Base-by-base conservation (phyloP, 805 yeast genomes). In the Ogataea paradorogensis region DNA sequence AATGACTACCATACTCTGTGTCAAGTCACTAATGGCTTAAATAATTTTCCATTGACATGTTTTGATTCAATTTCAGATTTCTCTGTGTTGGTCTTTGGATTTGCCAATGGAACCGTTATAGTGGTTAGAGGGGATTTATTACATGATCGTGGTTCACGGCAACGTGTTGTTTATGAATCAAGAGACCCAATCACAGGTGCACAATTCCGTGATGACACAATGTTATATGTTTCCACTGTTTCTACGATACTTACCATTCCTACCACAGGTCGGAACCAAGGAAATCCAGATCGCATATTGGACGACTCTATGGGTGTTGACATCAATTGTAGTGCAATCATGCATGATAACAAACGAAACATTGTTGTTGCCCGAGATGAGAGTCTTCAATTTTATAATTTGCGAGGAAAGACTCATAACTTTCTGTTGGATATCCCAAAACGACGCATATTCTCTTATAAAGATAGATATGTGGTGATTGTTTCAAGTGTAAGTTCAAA, bases 111-210 rank as follows among this genome's bases (percentile, higher is more conserved):
- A 2, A 71, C 79, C 15, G 88, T 90, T 2, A 67, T 90, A 2
- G 65, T 90, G 6, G 76, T 90, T 0, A 66, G 98, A 46, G 99
- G 99, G 7, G 98, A 93, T 59, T 61, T 93, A 23, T 50, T 87
- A 6, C 78, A 89, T 51, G 99, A 93, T 56, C 68, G 95, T 43
- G 98, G 98, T 0, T 80, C 95, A 8, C 76, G 93, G 48, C 98
- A 91, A 54, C 68, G 97, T 21, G 59, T 83, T 0, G 80, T 90
- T 1, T 86, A 80, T 56, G 86, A 83, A 43, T 76, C 81, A 36
- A 62, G 63, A 11, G 93, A 87, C 34, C 95, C 97, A 1, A 73
- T 93, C 14, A 91, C 98, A 0, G 83, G 86, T 0, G 62, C 91
- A 1, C 73, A 75, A 21, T 76, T 90, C 49, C 70, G 70, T 36